A percentile compares a stretch with the other conserved stretches of the same genome.
These are phyloP conservation scores for Phytophthora constricta DNA, from an alignment of 352 stramenopile genomes.

Conservation along the genomic window DNA sequence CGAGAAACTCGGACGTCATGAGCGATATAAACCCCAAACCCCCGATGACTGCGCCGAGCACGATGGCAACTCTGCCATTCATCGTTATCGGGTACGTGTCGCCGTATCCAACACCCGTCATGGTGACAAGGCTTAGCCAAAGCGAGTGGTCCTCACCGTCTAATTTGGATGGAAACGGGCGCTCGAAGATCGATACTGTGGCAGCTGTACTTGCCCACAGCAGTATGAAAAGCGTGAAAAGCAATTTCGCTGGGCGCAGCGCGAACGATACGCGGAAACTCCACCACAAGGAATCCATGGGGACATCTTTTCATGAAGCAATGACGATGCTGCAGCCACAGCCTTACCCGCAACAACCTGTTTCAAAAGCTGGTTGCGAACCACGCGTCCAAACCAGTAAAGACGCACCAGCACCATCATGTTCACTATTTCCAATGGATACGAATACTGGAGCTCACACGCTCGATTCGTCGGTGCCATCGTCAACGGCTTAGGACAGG, in stretches of 20 bases:
- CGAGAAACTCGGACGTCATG: conserved; percentile 71
- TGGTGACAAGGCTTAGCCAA: conserved; percentile 72
- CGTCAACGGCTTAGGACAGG: conserved; percentile 38
- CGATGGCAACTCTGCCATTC: conserved; percentile 48
- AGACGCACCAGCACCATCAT: conserved; percentile 62
- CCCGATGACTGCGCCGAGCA: conserved; percentile 59
- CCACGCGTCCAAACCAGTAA: conserved; percentile 63
- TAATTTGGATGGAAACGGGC: conserved; percentile 60
- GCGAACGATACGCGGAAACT: conserved; percentile 61
- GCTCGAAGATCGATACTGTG: conserved; percentile 63
- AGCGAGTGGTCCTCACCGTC: conserved; percentile 65
- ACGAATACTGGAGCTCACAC: conserved; percentile 59
- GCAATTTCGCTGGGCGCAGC: conserved; percentile 42
- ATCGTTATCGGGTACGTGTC: conserved; percentile 63
- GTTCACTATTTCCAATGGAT: conserved; percentile 70
- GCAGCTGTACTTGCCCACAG: conserved; percentile 59
- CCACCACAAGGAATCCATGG: conserved; percentile 61
- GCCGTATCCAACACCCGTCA: conserved; percentile 66
- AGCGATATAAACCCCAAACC: conserved; percentile 61
- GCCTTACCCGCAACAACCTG: conserved; percentile 40
- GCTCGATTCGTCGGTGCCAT: conserved; percentile 22
- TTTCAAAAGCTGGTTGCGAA: conserved; percentile 59
- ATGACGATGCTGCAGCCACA: conserved; percentile 29
- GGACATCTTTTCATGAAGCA: conserved; percentile 22
- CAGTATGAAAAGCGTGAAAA: conserved; percentile 52